phyloP scores from a whole-genome alignment of 1,284 basidiomycete species.

The Grifola frondosa region DNA sequence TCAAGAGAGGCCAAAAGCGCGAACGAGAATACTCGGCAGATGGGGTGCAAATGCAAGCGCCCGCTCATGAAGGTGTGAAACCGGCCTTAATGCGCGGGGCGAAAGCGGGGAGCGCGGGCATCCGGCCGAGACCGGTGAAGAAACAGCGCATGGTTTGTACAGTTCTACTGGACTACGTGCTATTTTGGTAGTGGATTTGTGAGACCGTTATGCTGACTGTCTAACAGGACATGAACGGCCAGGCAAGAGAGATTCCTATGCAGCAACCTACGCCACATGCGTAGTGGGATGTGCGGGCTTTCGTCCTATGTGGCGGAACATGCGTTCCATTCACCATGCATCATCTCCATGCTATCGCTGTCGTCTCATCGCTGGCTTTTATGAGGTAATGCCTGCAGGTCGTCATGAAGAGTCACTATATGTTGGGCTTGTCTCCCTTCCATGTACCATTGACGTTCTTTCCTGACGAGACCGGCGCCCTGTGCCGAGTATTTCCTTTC shows the following conservation, averaged over 20 bases:
- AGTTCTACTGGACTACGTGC: neutral
- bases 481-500: too few species aligned
- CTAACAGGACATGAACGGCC: slow-evolving; percentile 39
- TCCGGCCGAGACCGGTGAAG: slow-evolving; percentile 69
- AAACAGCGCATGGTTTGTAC: slow-evolving; percentile 70
- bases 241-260: slow-evolving; percentile 40
- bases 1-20: slow-evolving; percentile 49
- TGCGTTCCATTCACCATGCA: too few species aligned
- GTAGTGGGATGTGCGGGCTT: too few species aligned
- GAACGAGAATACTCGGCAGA: slow-evolving; percentile 31
- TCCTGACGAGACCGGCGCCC: too few species aligned
- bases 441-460: too few species aligned
- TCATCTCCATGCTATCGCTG: too few species aligned
- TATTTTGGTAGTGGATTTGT: neutral
- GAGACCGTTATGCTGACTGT: slow-evolving; percentile 2
- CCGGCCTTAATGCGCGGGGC: slow-evolving; percentile 36
- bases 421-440: too few species aligned
- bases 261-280: slow-evolving; percentile 48
- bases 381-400: too few species aligned
- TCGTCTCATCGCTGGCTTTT: too few species aligned
- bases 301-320: too few species aligned
- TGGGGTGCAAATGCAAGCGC: slow-evolving; percentile 15
- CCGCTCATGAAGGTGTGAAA: slow-evolving; percentile 17
- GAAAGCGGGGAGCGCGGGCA: slow-evolving; percentile 46
- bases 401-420: too few species aligned